These are phyloP conservation scores for Casuarina glauca DNA, from an alignment of 306 rosid genomes.

Conservation along the genomic window DNA sequence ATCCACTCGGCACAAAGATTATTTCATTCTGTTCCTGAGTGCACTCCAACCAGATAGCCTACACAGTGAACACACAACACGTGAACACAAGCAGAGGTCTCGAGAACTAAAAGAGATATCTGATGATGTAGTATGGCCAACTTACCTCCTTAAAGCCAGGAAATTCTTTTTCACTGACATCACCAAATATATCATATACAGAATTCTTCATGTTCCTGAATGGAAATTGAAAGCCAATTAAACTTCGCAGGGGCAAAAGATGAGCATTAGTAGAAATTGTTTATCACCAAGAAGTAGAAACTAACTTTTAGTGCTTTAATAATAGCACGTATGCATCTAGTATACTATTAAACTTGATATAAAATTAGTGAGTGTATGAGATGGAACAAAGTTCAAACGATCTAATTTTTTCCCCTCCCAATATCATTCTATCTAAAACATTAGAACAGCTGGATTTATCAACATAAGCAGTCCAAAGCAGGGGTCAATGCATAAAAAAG, in stretches of 20 bases:
- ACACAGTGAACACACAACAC: conserved; percentile 29
- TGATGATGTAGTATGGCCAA: conserved; percentile 30
- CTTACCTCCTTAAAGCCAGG: conserved; percentile 77
- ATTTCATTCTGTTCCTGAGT: conserved; percentile 84
- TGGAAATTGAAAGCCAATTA: conserved; percentile 26
- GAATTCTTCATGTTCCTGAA: conserved; percentile 69
- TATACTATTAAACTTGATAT: not conserved
- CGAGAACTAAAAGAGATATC: conserved; percentile 13
- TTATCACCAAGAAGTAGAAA: not conserved
- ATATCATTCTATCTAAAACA: not conserved
- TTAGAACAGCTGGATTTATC: not conserved
- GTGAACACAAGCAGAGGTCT: conserved; percentile 23
- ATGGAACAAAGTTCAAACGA: not conserved
- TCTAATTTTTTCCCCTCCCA: not conserved
- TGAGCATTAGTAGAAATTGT: not conserved
- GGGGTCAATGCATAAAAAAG: not conserved
- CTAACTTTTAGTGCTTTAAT: not conserved
- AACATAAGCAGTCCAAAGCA: not conserved
- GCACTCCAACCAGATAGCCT: conserved; percentile 91
- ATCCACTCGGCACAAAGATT: conserved; percentile 94
- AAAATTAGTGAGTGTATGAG: not conserved
- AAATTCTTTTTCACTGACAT: conserved; percentile 60
- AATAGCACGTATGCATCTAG: not conserved
- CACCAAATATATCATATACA: conserved; percentile 76
- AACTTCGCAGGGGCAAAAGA: conserved; percentile 11